Percentiles rank a stretch among this genome's conserved stretches.
Conservation (phyloP, 2,329 filamentous ascomycete species). For the Cytospora leucostoma region DNA sequence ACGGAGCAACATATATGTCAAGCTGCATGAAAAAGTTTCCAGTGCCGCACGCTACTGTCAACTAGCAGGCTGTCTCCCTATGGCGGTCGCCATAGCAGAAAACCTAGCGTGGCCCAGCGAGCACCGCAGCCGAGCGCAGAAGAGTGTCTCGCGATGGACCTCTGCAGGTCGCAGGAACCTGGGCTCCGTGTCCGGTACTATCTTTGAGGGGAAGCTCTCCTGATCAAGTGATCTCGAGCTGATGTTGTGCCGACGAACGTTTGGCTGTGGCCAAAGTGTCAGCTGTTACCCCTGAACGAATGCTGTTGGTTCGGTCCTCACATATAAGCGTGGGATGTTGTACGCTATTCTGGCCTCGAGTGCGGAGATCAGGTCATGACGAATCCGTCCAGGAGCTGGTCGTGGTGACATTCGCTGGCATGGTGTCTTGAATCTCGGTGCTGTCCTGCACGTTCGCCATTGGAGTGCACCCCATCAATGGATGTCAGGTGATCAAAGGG, state of each 20-base stretch:
- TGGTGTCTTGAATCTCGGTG: background rate
- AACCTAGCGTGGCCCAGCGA: background rate
- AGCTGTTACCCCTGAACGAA: background rate
- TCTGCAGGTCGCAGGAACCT: conserved; percentile 2
- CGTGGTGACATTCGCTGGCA: background rate
- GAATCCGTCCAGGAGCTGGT: background rate
- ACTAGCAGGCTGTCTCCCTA: background rate
- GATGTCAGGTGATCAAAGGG: background rate
- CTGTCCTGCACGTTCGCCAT: too few relatives aligned
- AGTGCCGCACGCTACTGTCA: background rate
- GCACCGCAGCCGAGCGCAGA: background rate
- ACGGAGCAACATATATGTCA: background rate
- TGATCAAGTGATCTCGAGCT: conserved; percentile 20
- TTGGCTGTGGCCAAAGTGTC: background rate
- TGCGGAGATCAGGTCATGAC: background rate
- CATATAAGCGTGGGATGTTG: background rate
- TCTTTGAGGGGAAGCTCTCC: background rate
- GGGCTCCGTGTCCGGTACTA: background rate
- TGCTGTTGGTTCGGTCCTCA: background rate
- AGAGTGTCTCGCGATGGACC: background rate
- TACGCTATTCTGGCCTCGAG: background rate
- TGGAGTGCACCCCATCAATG: background rate
- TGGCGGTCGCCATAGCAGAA: background rate
- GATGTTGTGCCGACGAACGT: background rate
- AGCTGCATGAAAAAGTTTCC: background rate